Evolutionary conservation across 2,329 filamentous ascomycete genomes (phyloP).

Genomic region (Thermomyces lanuginosus): DNA sequence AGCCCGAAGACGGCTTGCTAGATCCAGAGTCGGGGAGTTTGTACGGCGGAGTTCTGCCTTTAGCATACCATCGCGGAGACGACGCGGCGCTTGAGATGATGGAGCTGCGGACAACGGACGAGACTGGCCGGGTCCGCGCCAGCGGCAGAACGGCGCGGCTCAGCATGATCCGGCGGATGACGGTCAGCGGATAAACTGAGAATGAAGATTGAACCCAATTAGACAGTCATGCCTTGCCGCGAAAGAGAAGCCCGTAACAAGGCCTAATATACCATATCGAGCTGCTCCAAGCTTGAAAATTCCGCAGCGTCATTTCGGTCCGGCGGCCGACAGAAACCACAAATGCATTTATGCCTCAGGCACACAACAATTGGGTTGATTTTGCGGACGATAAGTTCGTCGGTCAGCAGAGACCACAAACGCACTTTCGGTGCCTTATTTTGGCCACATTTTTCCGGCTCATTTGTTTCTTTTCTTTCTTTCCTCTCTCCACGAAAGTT

Average conservation of each 20-base stretch:
- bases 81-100: slow-evolving; percentile 15
- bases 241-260: too few relatives aligned
- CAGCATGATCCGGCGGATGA: slow-evolving; percentile 24
- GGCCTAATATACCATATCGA: too few relatives aligned
- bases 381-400: too few relatives aligned
- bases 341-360: slow-evolving; percentile 10
- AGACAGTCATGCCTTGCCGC: slow-evolving; percentile 2
- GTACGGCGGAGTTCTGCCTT: slow-evolving; percentile 20
- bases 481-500: slow-evolving; percentile 38
- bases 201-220: slow-evolving; percentile 11
- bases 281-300: too few relatives aligned
- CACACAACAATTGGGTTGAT: too few relatives aligned
- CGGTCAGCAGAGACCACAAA: too few relatives aligned
- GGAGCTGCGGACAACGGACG: slow-evolving; percentile 20
- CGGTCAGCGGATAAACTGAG: slow-evolving; percentile 7
- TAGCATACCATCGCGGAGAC: slow-evolving; percentile 25
- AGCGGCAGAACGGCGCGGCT: slow-evolving; percentile 30
- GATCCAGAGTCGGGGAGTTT: slow-evolving; percentile 20
- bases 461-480: slow-evolving; percentile 21
- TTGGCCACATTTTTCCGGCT: too few relatives aligned
- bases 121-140: slow-evolving; percentile 25
- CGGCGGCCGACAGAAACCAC: slow-evolving; percentile 11
- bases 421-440: neutral
- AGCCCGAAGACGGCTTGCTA: too few relatives aligned
- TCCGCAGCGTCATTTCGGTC: too few relatives aligned